Percentiles rank a stretch among this genome's conserved stretches.
phyloP scores from a whole-genome alignment of 352 stramenopile species.

The Thraustochytrium striatum region DNA sequence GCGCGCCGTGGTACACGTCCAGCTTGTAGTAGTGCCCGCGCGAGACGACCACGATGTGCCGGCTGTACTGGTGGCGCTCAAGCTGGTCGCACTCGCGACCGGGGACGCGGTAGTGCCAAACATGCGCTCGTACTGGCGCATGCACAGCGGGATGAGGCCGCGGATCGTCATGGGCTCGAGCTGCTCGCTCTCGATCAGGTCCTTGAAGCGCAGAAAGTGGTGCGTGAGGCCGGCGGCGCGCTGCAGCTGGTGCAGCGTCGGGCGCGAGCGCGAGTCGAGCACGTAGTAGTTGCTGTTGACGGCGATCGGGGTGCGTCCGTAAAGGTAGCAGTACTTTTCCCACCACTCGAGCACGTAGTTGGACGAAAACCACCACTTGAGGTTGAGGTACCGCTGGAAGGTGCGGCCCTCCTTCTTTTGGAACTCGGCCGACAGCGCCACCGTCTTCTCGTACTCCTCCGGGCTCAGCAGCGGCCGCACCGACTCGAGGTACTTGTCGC shows the following conservation, averaged over 20 bases:
- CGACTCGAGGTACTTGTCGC: conserved; percentile 82
- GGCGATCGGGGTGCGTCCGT: conserved; percentile 77
- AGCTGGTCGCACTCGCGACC: conserved; percentile 74
- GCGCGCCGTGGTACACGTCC: conserved; percentile 49
- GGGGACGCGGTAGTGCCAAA: conserved; percentile 79
- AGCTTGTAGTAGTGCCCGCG: conserved; percentile 80
- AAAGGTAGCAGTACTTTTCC: conserved; percentile 91
- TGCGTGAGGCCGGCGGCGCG: conserved; percentile 67
- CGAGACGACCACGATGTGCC: conserved; percentile 78
- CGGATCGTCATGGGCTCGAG: conserved; percentile 72
- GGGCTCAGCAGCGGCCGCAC: conserved; percentile 78
- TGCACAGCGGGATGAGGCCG: conserved; percentile 77
- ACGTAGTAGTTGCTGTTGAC: conserved; percentile 88
- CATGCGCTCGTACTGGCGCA: conserved; percentile 80
- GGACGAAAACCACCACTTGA: conserved; percentile 78
- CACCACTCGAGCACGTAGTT: conserved; percentile 93
- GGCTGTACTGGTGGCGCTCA: conserved; percentile 65
- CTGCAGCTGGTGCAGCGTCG: conserved; percentile 65
- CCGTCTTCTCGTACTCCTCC: conserved; percentile 83
- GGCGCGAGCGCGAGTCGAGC: conserved; percentile 62
- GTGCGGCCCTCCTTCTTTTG: conserved; percentile 60
- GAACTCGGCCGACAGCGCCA: conserved; percentile 65
- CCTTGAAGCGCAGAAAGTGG: conserved; percentile 77
- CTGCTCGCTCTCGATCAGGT: conserved; percentile 73
- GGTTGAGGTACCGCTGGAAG: conserved; percentile 78